Conservation (phyloP, 225 moss, liverwort and hornwort genomes). For the Ulota crispa region DNA sequence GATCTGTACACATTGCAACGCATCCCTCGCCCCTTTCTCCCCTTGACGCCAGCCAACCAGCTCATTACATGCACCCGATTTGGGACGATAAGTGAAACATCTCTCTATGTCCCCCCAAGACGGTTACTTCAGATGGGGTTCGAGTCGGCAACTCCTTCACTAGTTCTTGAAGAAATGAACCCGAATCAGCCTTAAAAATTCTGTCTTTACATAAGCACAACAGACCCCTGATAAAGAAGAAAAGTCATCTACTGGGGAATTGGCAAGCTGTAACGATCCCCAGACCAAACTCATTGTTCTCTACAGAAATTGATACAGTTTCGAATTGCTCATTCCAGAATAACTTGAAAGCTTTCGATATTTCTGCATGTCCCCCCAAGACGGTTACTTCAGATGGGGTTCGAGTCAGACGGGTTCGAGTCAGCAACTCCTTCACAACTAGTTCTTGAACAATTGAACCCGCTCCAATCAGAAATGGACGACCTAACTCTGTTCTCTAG, state of each 20-base stretch:
- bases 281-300: not conserved
- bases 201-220: too few species aligned
- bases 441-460: constrained; percentile 15
- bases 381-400: constrained; percentile 12
- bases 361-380: constrained; percentile 14
- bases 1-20: not conserved
- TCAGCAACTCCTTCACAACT: constrained; percentile 29
- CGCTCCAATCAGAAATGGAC: constrained; percentile 18
- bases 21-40: constrained; percentile 1
- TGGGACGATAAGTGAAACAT: not conserved
- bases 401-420: too few species aligned
- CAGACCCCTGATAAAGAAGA: too few species aligned
- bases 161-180: too few species aligned
- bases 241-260: too few species aligned
- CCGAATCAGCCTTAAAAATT: constrained; percentile 6
- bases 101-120: too few species aligned
- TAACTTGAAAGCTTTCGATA: not conserved
- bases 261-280: constrained; percentile 6
- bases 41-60: not conserved
- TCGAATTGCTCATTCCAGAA: constrained; percentile 4
- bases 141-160: too few species aligned
- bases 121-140: too few species aligned
- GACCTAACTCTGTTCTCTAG: constrained; percentile 13
- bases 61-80: not conserved
- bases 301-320: constrained; percentile 11